A percentile compares a stretch with the other conserved stretches of the same genome.
These are phyloP conservation scores for Calonectria naviculata DNA, from an alignment of 2,329 filamentous ascomycete species.

Conservation along the genomic window DNA sequence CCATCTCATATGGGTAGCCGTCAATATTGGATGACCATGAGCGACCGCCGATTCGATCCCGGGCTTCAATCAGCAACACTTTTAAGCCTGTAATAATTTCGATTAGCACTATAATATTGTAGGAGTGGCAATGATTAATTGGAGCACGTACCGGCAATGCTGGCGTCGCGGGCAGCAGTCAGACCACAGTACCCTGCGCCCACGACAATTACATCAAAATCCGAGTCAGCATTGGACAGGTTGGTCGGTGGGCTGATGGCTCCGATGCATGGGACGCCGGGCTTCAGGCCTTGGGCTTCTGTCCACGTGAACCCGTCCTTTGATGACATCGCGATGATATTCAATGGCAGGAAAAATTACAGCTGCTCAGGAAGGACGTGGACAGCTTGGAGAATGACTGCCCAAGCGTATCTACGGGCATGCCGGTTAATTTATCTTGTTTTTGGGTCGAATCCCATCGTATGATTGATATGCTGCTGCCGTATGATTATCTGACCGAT, in stretches of 20 bases:
- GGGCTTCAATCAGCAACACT: slow-evolving; percentile 57
- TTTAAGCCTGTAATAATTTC: slow-evolving; percentile 39
- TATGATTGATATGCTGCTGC: not conserved
- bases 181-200: slow-evolving; percentile 46
- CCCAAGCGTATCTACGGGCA: not conserved
- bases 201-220: slow-evolving; percentile 43
- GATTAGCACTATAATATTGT: not conserved
- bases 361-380: not conserved
- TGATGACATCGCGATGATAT: slow-evolving; percentile 35
- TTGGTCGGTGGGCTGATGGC: slow-evolving; percentile 42
- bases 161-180: slow-evolving; percentile 42
- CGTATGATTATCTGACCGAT: not conserved
- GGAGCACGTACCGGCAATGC: slow-evolving; percentile 37
- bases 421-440: not conserved
- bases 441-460: not conserved
- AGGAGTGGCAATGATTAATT: not conserved
- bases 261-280: slow-evolving; percentile 44
- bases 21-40: slow-evolving; percentile 57
- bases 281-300: slow-evolving; percentile 38
- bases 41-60: slow-evolving; percentile 60
- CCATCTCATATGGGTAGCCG: slow-evolving; percentile 59
- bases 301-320: slow-evolving; percentile 47
- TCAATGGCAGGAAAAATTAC: not conserved
- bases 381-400: not conserved
- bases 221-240: slow-evolving; percentile 18